Evolutionary conservation across 805 yeast genomes (phyloP), one percentile per base, ranked within the genome.

Genomic region (Ogataea pilisensis): DNA sequence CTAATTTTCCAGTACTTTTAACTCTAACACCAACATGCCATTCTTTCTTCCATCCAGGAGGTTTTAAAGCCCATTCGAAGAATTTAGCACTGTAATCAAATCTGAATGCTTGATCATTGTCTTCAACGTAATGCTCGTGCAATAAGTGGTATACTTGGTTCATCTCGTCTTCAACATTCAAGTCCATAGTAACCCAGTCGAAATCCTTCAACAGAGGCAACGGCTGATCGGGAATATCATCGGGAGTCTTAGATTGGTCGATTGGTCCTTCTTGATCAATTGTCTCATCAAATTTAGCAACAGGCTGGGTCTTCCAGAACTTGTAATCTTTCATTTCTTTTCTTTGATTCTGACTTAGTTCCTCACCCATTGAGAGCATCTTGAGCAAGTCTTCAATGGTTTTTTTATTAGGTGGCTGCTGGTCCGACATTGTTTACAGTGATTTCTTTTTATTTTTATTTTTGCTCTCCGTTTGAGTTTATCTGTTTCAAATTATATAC

Each of bases 221-320:
- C 5, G 97, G 95, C 17, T 68, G 66, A 35, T 70, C 76, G 5
- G 90, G 77, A 30, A 93, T 75, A 43, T 89, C 89, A 4, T 64
- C 84, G 2, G 90, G 80, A 0, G 78, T 79, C 58, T 86, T 87
- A 7, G 54, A 37, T 24, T 55, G 50, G 52, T 89, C 95, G 49
- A 90, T 87, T 7, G 95, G 91, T 0, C 96, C 96, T 56, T 88
- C 95, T 9, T 69, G 61, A 5, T 66, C 71, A 34, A 83, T 70
- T 33, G 68, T 60, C 55, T 83, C 93, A 57, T 85, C 85, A 48
- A 90, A 79, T 24, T 70, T 71, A 8, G 89, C 76, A 17, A 93
- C 98, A 0, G 99, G 99, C 65, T 93, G 99, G 2, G 99, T 93
- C 57, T 85, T 86, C 99, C 99, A 93, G 66, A 93, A 93, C 66